Evolutionary conservation across 495 filamentous ascomycete genomes (phyloP).

Genomic region (Parmelia sp.): DNA sequence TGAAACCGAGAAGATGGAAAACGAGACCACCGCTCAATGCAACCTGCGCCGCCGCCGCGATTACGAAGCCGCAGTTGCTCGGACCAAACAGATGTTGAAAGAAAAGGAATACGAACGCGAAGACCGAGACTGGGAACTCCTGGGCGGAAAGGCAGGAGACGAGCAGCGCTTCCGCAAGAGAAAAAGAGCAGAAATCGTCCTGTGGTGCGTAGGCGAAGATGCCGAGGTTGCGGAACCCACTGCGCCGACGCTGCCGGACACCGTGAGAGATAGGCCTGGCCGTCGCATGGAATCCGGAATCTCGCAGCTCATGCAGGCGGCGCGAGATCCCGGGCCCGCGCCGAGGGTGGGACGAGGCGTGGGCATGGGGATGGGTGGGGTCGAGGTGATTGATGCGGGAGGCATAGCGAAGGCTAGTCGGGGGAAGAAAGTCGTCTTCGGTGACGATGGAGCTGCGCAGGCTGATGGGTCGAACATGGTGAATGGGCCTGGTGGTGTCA

Average conservation of each 20-base stretch:
- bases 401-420: constrained; percentile 22
- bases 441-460: constrained; percentile 1
- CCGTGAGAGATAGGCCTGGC: background rate
- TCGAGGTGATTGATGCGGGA: constrained; percentile 26
- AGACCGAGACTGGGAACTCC: constrained; percentile 33
- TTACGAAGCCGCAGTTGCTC: constrained; percentile 51
- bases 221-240: background rate
- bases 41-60: constrained; percentile 38
- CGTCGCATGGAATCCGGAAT: background rate
- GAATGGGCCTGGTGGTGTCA: background rate
- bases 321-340: background rate
- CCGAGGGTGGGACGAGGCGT: background rate
- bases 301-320: background rate
- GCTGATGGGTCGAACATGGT: background rate
- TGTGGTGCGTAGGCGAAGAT: constrained; percentile 38
- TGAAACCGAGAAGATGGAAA: constrained; percentile 36
- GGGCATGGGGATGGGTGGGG: constrained; percentile 21
- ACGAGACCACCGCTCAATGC: constrained; percentile 18
- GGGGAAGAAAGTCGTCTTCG: constrained; percentile 25
- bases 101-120: constrained; percentile 33
- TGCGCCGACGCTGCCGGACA: background rate
- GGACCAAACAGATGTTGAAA: constrained; percentile 34
- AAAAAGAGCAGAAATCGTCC: constrained; percentile 42
- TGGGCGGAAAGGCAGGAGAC: constrained; percentile 33
- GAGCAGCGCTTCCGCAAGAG: constrained; percentile 38